Evolutionary conservation across 495 filamentous ascomycete genomes (phyloP), one percentile per base, ranked within the genome.

Genomic region (Xylaria sp.): DNA sequence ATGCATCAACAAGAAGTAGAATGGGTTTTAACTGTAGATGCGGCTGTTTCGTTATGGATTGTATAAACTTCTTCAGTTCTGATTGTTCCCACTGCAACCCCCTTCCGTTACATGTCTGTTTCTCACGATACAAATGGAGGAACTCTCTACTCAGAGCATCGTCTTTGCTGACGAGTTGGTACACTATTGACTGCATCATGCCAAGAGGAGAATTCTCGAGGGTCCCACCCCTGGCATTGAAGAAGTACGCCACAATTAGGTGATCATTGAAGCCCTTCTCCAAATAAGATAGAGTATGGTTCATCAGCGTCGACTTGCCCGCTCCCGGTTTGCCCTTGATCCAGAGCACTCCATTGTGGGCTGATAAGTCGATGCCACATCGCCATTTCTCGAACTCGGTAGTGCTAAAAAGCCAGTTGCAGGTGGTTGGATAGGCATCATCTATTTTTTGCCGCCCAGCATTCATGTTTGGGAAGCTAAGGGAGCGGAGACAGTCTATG

Each of bases 291-390:
- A n/a, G 35, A 37, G 35, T 67, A 6, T 65, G 1, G 35, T 37
- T 37, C 35, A 37, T 37, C 35, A 37, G 35, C 35, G 35, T 84
- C 9, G 87, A 89, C 73, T 89, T 90, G 6, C 88, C 87, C 14
- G 82, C 74, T 14, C 86, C 87, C 2, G 87, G 85, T 59, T 89
- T 88, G 0, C 87, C 87, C 68, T 81, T 85, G 43, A 90, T 84
- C 87, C 87, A 90, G 12, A 90, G 61, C 50, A 90, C 80, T 11
- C 88, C 87, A 59, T 83, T 73, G 72, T 88, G 84, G 5, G 84
- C 33, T 4, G 29, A 7, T 5, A 82, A 29, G 37, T 81, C 77
- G 11, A 12, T 46, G 4, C 67, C 24, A 66, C 85, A 76, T 11
- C 86, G 81, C 87, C 86, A 90, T 21, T 78, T 69, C 8, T 70